phyloP scores from a whole-genome alignment of 139 green algal species.

The Pleodorina starrii region DNA sequence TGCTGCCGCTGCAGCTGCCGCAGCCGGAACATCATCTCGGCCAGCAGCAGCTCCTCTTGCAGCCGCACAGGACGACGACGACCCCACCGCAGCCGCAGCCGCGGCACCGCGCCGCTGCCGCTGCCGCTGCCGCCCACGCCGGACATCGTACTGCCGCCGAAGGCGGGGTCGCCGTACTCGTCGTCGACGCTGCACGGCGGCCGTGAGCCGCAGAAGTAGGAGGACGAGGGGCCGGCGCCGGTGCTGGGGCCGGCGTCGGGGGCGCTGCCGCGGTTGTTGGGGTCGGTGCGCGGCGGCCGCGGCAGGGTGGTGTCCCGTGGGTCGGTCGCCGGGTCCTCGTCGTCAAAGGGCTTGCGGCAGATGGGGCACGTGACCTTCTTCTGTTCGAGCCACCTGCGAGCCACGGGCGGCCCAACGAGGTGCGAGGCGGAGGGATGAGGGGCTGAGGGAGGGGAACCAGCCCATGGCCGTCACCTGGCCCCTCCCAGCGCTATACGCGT shows the following conservation, averaged over 20 bases:
- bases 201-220: not conserved
- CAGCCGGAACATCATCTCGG: constrained; percentile 57
- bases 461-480: too few species aligned
- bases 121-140: not conserved
- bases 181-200: constrained; percentile 42
- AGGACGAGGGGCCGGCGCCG: not conserved
- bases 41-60: constrained; percentile 29
- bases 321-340: constrained; percentile 17
- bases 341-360: constrained; percentile 61
- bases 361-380: constrained; percentile 66
- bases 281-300: not conserved
- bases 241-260: not conserved
- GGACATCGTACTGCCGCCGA: too few species aligned
- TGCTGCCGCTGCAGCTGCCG: constrained; percentile 54
- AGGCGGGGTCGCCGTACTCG: not conserved
- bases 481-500: too few species aligned
- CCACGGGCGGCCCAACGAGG: too few species aligned
- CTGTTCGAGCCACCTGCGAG: constrained; percentile 60
- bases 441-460: too few species aligned
- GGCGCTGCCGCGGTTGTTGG: not conserved
- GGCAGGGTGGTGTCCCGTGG: not conserved
- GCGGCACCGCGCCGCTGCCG: not conserved
- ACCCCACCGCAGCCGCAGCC: constrained; percentile 43
- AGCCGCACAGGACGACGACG: not conserved
- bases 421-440: too few species aligned